Evolutionary conservation across 345 rosid genomes (phyloP), one percentile per base, ranked within the genome.

Genomic region (Cardiospermum halicacabum): DNA sequence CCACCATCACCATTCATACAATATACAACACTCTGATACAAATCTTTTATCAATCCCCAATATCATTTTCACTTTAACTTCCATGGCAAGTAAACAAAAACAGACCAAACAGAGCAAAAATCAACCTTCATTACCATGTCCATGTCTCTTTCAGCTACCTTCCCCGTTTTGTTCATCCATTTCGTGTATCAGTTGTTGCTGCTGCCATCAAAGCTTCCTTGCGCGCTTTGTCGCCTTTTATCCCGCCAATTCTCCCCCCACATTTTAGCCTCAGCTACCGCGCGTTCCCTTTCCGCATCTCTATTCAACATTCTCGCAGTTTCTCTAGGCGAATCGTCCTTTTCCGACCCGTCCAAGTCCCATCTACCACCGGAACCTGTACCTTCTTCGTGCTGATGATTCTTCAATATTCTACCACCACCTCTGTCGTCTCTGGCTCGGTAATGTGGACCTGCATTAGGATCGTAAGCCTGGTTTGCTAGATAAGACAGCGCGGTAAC

Each of bases 201-300:
- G 3, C 67, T 56, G 32, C 75, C 88, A 43, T 83, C 89, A 18
- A 70, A 82, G 64, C 88, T 77, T 55, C 84, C 96, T 58, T 76
- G 88, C 56, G 85, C 89, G 11, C 59, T 81, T 56, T 81, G 98
- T 77, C 93, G 67, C 65, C 93, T 80, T 78, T 94, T 89, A 68
- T 91, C 99, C 72, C 99, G 75, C 84, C 72, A 85, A 63, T 90
- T 94, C 74, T 90, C 97, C 4, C 96, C 99, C 99, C 97, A 95
- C 93, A 82, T 87, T 76, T 89, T 95, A 39, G 99, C 97, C 72
- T 95, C 99, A 0, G 97, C 99, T 58, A 95, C 97, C 10, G 96
- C 96, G 15, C 89, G 80, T 70, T 94, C 96, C 56, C 99, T 86
- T 24, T 93, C 90, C 49, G 85, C 76, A 67, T 88, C 96, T 62